phyloP scores from a whole-genome alignment of 352 stramenopile species.

The Globisporangium cederbergense region DNA sequence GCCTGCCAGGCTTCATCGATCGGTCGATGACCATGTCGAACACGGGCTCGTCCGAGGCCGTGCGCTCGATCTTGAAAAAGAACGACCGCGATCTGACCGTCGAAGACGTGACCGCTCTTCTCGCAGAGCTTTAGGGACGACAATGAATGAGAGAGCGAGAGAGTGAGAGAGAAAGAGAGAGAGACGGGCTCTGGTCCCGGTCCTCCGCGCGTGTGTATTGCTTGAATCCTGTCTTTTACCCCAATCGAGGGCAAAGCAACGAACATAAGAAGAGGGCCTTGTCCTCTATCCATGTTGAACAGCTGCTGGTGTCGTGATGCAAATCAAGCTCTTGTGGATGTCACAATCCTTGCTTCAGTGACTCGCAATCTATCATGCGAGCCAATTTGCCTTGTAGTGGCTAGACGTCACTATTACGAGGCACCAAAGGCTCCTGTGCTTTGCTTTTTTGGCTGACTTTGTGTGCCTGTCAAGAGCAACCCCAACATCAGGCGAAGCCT shows the following conservation, averaged over 20 bases:
- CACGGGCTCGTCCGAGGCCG: slow-evolving; percentile 49
- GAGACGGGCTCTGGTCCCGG: no score
- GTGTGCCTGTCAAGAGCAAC: neutral
- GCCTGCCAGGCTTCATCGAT: slow-evolving; percentile 60
- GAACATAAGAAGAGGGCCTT: neutral
- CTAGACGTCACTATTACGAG: neutral
- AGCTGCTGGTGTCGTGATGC: neutral
- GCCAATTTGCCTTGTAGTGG: no score
- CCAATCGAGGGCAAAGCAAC: neutral
- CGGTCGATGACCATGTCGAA: slow-evolving; percentile 53
- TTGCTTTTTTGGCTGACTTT: no score
- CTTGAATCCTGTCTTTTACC: neutral
- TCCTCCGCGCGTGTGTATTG: slow-evolving; percentile 5
- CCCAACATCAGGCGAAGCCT: neutral
- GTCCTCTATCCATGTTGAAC: neutral
- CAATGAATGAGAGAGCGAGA: neutral
- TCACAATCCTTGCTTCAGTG: neutral
- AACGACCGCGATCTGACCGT: slow-evolving; percentile 84
- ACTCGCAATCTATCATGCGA: neutral
- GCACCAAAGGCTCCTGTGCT: no score
- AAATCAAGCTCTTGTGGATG: neutral
- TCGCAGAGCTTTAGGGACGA: slow-evolving; percentile 49
- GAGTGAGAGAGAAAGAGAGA: neutral
- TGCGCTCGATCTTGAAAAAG: slow-evolving; percentile 80
- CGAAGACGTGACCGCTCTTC: slow-evolving; percentile 78